Percentiles rank a stretch among this genome's conserved stretches.
Evolutionary conservation across 371 early-diverging fungal genomes (phyloP).

Genomic region (Blakeslea trispora): DNA sequence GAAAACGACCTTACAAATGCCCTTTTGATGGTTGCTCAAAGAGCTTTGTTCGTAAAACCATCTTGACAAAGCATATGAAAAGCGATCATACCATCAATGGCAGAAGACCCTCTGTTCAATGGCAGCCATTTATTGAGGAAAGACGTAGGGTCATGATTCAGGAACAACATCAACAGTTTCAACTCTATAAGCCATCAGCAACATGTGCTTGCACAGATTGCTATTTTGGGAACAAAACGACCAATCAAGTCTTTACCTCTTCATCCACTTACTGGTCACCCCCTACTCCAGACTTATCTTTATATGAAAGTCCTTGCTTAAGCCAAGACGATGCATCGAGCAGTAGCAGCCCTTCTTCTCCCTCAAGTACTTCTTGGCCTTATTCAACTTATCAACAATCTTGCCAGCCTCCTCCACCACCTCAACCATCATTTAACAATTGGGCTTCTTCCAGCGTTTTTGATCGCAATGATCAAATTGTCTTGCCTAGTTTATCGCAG

Average conservation of each 20-base stretch:
- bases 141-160: constrained; percentile 38
- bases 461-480: constrained; percentile 19
- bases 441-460: constrained; percentile 16
- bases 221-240: constrained; percentile 1
- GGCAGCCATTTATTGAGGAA: constrained; percentile 54
- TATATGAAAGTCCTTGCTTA: constrained; percentile 27
- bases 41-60: constrained; percentile 72
- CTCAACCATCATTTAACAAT: constrained; percentile 2
- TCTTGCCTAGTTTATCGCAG: constrained; percentile 36
- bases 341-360: constrained; percentile 32
- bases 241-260: constrained; percentile 11
- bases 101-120: constrained; percentile 47
- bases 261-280: constrained; percentile 24
- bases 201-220: constrained; percentile 27
- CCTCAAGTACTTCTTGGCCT: constrained; percentile 29
- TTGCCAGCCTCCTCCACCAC: constrained; percentile 10
- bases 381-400: constrained; percentile 15
- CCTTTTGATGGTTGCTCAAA: constrained; percentile 60
- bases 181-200: constrained; percentile 18
- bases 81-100: constrained; percentile 40
- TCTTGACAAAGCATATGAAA: constrained; percentile 68
- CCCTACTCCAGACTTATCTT: constrained; percentile 26
- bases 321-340: constrained; percentile 27
- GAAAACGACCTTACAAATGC: constrained; percentile 72
- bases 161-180: constrained; percentile 33